Percentiles rank a stretch among this genome's conserved stretches.
Conservation (phyloP, 2,329 filamentous ascomycete genomes). For the Alternaria sp. region DNA sequence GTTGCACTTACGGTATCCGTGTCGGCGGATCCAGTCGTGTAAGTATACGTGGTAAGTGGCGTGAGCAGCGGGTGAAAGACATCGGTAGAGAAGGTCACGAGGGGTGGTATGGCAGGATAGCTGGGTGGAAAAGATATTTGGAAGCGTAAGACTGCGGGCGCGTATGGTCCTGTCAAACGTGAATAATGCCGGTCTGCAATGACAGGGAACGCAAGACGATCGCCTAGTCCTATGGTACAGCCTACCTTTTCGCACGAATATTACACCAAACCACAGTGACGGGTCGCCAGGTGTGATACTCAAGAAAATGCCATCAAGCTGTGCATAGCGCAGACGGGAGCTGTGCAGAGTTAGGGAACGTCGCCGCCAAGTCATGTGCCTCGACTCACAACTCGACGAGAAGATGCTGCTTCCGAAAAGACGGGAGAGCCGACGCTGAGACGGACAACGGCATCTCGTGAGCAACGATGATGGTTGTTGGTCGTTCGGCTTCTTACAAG, state of each 20-base stretch:
- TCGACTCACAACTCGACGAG: conserved; percentile 79
- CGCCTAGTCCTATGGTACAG: conserved; percentile 24
- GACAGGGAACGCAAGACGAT: conserved; percentile 14
- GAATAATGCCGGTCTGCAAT: conserved; percentile 29
- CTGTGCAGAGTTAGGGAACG: conserved; percentile 58
- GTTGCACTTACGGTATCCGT: conserved; percentile 83
- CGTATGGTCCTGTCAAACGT: conserved; percentile 77
- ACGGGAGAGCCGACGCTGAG: conserved; percentile 42
- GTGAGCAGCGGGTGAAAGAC: conserved; percentile 95
- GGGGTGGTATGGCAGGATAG: conserved; percentile 81
- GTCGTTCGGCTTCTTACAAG: conserved; percentile 10
- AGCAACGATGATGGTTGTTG: conserved; percentile 9
- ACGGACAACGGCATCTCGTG: conserved; percentile 37
- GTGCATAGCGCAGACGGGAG: conserved; percentile 80
- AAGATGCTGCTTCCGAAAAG: conserved; percentile 76
- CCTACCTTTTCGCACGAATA: conserved; percentile 88
- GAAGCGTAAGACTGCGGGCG: conserved; percentile 86
- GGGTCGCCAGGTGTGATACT: conserved; percentile 82
- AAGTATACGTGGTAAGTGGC: conserved; percentile 92
- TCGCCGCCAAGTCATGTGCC: conserved; percentile 25
- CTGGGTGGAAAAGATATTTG: conserved; percentile 84
- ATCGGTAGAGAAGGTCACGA: conserved; percentile 88
- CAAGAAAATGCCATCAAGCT: conserved; percentile 87
- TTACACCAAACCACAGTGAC: conserved; percentile 84
- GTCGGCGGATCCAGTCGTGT: conserved; percentile 76